These are phyloP conservation scores for Solanum rostratum DNA, from an alignment of 257 asterid genomes.

Conservation along the genomic window DNA sequence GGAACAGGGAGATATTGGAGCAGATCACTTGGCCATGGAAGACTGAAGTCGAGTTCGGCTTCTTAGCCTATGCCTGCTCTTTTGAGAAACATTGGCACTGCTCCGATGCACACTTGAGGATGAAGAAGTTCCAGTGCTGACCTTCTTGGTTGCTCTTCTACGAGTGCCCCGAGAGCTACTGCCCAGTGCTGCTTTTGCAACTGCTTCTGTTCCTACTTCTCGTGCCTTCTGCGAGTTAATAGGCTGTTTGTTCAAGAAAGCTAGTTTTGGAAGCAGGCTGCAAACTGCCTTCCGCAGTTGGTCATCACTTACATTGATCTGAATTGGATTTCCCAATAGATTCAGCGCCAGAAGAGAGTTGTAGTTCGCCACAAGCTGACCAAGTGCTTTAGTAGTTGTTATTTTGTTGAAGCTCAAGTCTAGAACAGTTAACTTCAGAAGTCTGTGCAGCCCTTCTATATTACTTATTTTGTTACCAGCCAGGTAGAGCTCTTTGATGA, in stretches of 20 bases:
- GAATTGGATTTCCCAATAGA: slow-evolving; percentile 70
- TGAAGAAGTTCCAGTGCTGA: slow-evolving; percentile 18
- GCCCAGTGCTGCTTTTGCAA: slow-evolving; percentile 59
- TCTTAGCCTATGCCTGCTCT: slow-evolving; percentile 32
- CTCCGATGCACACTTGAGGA: slow-evolving; percentile 21
- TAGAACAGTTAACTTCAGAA: slow-evolving; percentile 52
- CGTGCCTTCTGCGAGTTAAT: slow-evolving; percentile 50
- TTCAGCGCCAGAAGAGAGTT: slow-evolving; percentile 55
- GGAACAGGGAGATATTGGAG: not conserved
- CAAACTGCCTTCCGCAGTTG: slow-evolving; percentile 48
- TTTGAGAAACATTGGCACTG: slow-evolving; percentile 22
- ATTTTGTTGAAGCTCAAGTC: slow-evolving; percentile 83
- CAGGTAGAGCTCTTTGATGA: slow-evolving; percentile 66
- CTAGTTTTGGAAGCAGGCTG: slow-evolving; percentile 61
- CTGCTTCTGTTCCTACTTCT: slow-evolving; percentile 37
- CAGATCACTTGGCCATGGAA: slow-evolving; percentile 13
- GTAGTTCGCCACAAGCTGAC: slow-evolving; percentile 82
- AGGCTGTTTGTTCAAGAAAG: slow-evolving; percentile 54
- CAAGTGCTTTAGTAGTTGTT: slow-evolving; percentile 62
- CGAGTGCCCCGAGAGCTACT: slow-evolving; percentile 21
- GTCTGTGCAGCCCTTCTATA: slow-evolving; percentile 80
- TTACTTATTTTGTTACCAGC: slow-evolving; percentile 79
- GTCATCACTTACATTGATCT: slow-evolving; percentile 54
- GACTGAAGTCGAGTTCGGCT: slow-evolving; percentile 20
- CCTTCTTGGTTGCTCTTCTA: slow-evolving; percentile 33